A percentile compares a stretch with the other conserved stretches of the same genome.
Conservation (phyloP, 1,284 basidiomycete species). For the Cerrena zonata region DNA sequence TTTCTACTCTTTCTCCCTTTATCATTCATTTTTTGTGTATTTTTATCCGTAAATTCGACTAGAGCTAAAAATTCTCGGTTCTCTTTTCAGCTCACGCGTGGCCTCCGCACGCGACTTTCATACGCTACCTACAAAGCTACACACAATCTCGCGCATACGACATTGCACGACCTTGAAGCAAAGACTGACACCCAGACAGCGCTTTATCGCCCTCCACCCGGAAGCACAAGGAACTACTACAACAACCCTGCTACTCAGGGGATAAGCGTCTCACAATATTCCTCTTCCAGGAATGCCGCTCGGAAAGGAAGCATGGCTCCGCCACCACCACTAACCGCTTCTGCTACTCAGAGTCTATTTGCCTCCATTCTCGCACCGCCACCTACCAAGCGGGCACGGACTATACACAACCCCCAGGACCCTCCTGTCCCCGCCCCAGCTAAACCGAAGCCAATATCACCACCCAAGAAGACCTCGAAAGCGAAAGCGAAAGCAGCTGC, state of each 20-base stretch:
- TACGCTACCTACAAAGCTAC: constrained; percentile 77
- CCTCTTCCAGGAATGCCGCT: constrained; percentile 27
- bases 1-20: neutral
- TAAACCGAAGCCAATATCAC: constrained; percentile 20
- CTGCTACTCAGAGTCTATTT: constrained; percentile 56
- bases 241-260: constrained; percentile 45
- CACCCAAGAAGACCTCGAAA: constrained; percentile 23
- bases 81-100: constrained; percentile 64
- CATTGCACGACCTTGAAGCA: constrained; percentile 65
- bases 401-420: constrained; percentile 64
- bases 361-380: constrained; percentile 69
- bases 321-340: constrained; percentile 38
- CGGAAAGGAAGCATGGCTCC: constrained; percentile 41
- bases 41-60: constrained; percentile 12
- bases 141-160: constrained; percentile 59
- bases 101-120: constrained; percentile 66
- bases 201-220: constrained; percentile 33
- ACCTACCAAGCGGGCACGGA: constrained; percentile 65
- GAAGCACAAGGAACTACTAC: constrained; percentile 43
- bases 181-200: constrained; percentile 42
- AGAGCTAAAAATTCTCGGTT: constrained; percentile 32
- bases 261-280: constrained; percentile 17
- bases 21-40: constrained; percentile 1
- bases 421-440: constrained; percentile 56
- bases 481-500: constrained; percentile 27